phyloP scores from a whole-genome alignment of 495 filamentous ascomycete species.

The Tuber indicum region DNA sequence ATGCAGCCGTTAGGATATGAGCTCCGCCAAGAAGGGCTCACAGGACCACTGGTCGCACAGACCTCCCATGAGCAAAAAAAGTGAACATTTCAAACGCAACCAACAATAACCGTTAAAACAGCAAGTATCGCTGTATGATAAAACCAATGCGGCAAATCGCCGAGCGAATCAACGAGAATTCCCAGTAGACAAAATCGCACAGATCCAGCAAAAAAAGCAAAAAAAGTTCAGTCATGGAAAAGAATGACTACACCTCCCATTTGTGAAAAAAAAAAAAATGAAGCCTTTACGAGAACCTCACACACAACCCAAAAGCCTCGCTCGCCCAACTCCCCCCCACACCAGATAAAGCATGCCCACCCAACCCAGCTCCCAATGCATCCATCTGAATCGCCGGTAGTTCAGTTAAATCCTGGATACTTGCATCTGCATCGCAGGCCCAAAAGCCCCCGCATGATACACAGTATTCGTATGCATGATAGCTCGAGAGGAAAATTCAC shows the following conservation, averaged over 20 bases:
- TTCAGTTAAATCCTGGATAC: neutral
- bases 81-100: conserved; percentile 3
- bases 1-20: neutral
- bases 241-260: conserved; percentile 3
- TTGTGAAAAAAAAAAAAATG: neutral
- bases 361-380: neutral
- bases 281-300: neutral
- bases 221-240: neutral
- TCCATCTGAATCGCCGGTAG: conserved; percentile 2
- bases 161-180: neutral
- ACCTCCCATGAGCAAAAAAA: neutral
- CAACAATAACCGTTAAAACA: neutral
- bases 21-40: neutral
- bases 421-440: conserved; percentile 3
- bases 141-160: neutral
- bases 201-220: neutral
- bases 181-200: conserved; percentile 3
- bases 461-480: neutral
- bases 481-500: conserved; percentile 1
- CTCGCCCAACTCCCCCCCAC: neutral
- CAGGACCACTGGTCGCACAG: neutral
- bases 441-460: neutral
- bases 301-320: neutral
- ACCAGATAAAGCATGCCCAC: neutral
- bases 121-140: neutral